Conservation (phyloP, 345 rosid species). For the Eucalyptus camaldulensis region DNA sequence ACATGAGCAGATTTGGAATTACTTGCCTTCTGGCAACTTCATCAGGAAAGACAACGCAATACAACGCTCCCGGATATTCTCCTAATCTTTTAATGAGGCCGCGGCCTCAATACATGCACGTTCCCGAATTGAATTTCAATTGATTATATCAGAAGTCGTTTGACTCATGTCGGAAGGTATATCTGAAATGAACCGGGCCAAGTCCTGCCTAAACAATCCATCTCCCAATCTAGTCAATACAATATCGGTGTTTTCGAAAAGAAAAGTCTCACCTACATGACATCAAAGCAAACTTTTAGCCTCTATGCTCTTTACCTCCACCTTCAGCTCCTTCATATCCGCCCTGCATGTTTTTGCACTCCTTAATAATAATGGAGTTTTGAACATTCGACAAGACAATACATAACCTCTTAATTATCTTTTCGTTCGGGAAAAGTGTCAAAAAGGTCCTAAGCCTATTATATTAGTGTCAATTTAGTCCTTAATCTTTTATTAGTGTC, state of each 20-base stretch:
- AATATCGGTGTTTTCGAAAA: background rate
- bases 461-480: no score
- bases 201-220: background rate
- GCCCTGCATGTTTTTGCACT: background rate
- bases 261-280: background rate
- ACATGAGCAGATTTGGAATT: background rate
- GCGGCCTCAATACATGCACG: background rate
- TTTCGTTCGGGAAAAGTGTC: accelerated
- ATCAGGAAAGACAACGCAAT: background rate
- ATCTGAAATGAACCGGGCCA: background rate
- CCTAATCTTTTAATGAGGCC: background rate
- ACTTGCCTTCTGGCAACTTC: background rate
- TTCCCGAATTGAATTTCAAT: background rate
- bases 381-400: background rate
- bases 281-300: background rate
- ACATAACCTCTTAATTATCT: background rate
- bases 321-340: background rate
- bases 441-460: no score
- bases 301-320: background rate
- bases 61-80: background rate
- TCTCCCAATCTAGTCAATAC: background rate
- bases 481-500: no score
- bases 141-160: background rate
- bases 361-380: background rate
- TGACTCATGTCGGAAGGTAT: background rate